Evolutionary conservation across 352 stramenopile species (phyloP), one percentile per base, ranked within the genome.

Genomic region (Blastocystis sp.): DNA sequence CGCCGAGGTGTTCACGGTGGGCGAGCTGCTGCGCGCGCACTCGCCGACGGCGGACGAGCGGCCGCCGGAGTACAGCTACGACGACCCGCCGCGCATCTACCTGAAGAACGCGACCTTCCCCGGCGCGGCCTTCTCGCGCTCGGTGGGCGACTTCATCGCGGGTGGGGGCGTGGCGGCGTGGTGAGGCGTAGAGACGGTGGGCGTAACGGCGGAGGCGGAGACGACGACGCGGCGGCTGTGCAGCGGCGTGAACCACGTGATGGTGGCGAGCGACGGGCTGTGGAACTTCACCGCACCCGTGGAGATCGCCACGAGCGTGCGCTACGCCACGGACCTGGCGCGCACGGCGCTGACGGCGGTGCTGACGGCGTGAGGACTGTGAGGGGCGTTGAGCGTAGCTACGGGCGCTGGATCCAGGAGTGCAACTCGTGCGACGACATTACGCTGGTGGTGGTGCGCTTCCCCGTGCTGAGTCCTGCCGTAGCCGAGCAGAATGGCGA

Each of bases 21-120:
- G 19, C 3, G 40, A 81, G 38, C 38, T n/a, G 6, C 17, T 57
- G 0, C 42, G 17, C 2, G 64, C 71, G 19, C 38, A 81, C 54
- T 17, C 24, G 19, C 48, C 21, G 14, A 45, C 66, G 48, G 14
- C 28, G 9, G 11, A 66, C 45, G 17, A 38, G 3, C 21, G 45
- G 1, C 7, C 38, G 7, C 11, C n/a, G 10, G 45, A 65, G 19
- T 64, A 64, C n/a, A 52, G 10, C 38, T 54, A 10, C 38, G 42
- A 64, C 54, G 71, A 81, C n/a, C 71, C 71, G 9, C 71, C 71
- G 28, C 71, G 71, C 28, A 81, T 81, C 48, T 81, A 81, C 54
- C 17, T 81, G 43, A 57, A 43, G 48, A 64, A 81, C 45, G 43
- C 28, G 24, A 4, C 40, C 0, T 81, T 63, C 45, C 71, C 71